A percentile compares a stretch with the other conserved stretches of the same genome.
These are phyloP conservation scores for Yarrowia sp. DNA, from an alignment of 805 yeast species.

Conservation along the genomic window DNA sequence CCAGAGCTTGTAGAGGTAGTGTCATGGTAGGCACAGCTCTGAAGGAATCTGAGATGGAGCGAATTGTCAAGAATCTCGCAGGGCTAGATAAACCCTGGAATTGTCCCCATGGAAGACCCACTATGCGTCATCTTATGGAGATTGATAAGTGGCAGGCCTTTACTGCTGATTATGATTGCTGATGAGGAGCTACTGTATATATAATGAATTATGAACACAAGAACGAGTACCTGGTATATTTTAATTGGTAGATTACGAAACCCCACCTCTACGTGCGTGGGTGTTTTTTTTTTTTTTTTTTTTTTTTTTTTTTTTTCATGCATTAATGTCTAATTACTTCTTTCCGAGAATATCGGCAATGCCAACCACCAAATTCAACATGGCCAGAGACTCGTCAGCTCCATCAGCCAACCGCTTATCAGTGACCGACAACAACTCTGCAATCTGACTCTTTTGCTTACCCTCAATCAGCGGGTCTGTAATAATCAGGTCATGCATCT, in stretches of 20 bases:
- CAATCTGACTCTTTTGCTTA: slow-evolving; percentile 59
- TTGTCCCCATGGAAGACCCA: slow-evolving; percentile 95
- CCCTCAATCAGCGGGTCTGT: slow-evolving; percentile 52
- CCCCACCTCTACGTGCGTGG: no score
- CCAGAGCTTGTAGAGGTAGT: slow-evolving; percentile 91
- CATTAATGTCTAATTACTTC: neutral
- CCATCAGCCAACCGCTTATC: slow-evolving; percentile 80
- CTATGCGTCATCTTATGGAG: slow-evolving; percentile 84
- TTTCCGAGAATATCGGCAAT: slow-evolving; percentile 41
- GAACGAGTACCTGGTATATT: no score
- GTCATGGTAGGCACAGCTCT: slow-evolving; percentile 89
- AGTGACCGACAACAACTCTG: slow-evolving; percentile 65
- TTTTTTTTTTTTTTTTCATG: neutral
- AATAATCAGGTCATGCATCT: slow-evolving; percentile 66
- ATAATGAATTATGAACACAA: neutral
- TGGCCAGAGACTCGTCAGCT: slow-evolving; percentile 81
- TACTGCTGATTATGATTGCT: neutral
- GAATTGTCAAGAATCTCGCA: slow-evolving; percentile 66
- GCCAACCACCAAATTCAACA: slow-evolving; percentile 61
- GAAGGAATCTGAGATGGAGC: slow-evolving; percentile 56
- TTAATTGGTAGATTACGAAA: no score
- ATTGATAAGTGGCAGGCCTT: slow-evolving; percentile 30
- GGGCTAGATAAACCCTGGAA: slow-evolving; percentile 88
- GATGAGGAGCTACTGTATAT: neutral
- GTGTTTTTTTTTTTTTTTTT: no score